Conservation (phyloP, 2,329 filamentous ascomycete genomes). For the Fusarium hainanense region DNA sequence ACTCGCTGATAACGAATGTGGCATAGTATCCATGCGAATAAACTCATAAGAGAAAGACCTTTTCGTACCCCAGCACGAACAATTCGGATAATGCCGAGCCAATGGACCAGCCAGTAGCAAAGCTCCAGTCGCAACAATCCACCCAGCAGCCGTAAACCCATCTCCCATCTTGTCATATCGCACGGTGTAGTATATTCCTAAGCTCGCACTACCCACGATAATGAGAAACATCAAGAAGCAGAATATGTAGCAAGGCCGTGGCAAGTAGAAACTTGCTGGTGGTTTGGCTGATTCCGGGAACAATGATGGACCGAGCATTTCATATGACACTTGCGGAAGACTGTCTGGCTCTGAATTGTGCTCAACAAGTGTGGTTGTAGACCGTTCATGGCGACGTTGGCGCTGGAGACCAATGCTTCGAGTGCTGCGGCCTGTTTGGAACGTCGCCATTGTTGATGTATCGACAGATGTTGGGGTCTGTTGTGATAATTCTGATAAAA, state of each 20-base stretch:
- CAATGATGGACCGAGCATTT: not conserved
- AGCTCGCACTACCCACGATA: not conserved
- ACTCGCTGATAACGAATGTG: accelerated
- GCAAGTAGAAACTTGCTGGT: not conserved
- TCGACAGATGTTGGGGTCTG: not conserved
- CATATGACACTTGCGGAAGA: not conserved
- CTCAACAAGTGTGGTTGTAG: not conserved
- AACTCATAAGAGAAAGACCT: not conserved
- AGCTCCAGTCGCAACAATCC: not conserved
- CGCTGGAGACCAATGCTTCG: not conserved
- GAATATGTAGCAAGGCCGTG: not conserved
- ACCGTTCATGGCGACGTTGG: not conserved
- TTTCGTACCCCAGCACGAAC: not conserved
- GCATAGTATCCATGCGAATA: accelerated
- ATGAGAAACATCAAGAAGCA: not conserved
- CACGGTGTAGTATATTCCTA: not conserved
- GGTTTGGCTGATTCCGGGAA: not conserved
- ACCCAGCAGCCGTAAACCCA: not conserved
- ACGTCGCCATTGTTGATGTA: not conserved
- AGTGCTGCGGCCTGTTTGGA: not conserved
- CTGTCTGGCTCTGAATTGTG: not conserved
- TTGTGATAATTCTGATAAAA: not conserved
- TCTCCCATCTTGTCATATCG: not conserved
- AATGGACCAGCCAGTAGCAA: not conserved
- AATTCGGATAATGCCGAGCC: not conserved